Evolutionary conservation across 78 protist species (phyloP).

Genomic region (Neovahlkampfia damariscottae): DNA sequence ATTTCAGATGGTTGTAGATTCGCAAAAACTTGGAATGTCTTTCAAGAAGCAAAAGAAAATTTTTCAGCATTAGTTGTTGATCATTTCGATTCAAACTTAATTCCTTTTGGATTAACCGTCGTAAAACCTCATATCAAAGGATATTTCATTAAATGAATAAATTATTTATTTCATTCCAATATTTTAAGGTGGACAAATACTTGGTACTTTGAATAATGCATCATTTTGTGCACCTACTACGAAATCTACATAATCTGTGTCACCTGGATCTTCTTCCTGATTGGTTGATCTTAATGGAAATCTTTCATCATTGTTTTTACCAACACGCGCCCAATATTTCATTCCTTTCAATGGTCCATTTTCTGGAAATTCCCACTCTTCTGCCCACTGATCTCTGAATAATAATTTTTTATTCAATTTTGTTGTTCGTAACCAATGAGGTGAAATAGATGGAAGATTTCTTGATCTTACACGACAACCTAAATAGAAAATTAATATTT

Average conservation of each 20-base stretch:
- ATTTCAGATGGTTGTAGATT: too few species aligned
- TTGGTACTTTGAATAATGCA: background rate
- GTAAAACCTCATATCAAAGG: too few species aligned
- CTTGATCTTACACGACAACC: background rate
- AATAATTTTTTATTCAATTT: background rate
- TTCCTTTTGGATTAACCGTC: too few species aligned
- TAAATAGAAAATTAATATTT: background rate
- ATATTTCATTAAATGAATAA: too few species aligned
- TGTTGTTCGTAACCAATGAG: background rate
- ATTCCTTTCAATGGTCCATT: background rate
- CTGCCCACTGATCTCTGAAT: background rate
- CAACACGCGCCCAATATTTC: background rate
- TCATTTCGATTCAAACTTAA: too few species aligned
- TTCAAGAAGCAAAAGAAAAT: too few species aligned
- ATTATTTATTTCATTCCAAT: too few species aligned
- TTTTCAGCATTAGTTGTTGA: too few species aligned
- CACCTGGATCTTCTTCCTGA: background rate
- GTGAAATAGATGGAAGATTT: background rate
- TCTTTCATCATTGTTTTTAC: background rate
- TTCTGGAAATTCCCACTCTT: background rate
- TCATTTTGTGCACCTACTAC: background rate
- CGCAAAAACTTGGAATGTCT: too few species aligned
- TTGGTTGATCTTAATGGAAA: background rate
- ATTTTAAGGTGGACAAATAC: too few species aligned
- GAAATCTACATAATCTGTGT: background rate